A percentile compares a stretch with the other conserved stretches of the same genome.
Conservation (phyloP, 768 basidiomycete genomes). For the Russula brevipes region DNA sequence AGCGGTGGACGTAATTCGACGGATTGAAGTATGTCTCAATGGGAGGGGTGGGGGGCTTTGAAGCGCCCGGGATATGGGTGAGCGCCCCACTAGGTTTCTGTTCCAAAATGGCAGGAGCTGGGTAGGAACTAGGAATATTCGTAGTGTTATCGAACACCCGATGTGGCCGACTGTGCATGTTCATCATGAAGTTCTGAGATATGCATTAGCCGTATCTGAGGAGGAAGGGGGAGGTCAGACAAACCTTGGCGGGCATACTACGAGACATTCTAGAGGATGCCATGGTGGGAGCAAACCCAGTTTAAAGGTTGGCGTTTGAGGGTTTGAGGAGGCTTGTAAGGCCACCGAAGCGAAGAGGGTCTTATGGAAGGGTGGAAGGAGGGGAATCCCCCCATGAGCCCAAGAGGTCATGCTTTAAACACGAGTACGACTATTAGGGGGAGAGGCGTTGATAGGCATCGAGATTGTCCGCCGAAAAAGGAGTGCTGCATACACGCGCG, state of each 20-base stretch:
- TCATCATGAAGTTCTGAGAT: slow-evolving; percentile 23
- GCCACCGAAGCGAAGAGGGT: slow-evolving; percentile 7
- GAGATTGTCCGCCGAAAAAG: slow-evolving; percentile 15
- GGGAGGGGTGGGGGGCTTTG: slow-evolving; percentile 15
- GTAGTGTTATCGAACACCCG: slow-evolving; percentile 21
- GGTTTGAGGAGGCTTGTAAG: slow-evolving; percentile 13
- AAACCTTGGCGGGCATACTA: slow-evolving; percentile 24
- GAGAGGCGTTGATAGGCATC: slow-evolving; percentile 15
- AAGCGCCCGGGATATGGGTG: slow-evolving; percentile 5
- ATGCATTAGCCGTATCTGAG: slow-evolving; percentile 5
- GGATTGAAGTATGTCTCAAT: slow-evolving; percentile 19
- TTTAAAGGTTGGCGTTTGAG: slow-evolving; percentile 13
- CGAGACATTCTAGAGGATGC: slow-evolving; percentile 22
- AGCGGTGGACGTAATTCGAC: slow-evolving; percentile 18
- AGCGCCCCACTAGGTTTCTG: slow-evolving; percentile 13
- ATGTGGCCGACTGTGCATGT: slow-evolving; percentile 17
- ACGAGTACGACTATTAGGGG: slow-evolving; percentile 21
- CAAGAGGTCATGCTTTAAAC: slow-evolving; percentile 21
- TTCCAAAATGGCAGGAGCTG: neutral
- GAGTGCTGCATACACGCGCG: slow-evolving; percentile 19
- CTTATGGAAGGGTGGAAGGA: slow-evolving; percentile 22
- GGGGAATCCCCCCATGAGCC: neutral
- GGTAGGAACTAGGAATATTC: slow-evolving; percentile 10
- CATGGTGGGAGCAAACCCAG: neutral
- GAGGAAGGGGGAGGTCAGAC: neutral